Evolutionary conservation across 2,329 filamentous ascomycete species (phyloP), one percentile per base, ranked within the genome.

Genomic region (Trichophyton verrucosum): DNA sequence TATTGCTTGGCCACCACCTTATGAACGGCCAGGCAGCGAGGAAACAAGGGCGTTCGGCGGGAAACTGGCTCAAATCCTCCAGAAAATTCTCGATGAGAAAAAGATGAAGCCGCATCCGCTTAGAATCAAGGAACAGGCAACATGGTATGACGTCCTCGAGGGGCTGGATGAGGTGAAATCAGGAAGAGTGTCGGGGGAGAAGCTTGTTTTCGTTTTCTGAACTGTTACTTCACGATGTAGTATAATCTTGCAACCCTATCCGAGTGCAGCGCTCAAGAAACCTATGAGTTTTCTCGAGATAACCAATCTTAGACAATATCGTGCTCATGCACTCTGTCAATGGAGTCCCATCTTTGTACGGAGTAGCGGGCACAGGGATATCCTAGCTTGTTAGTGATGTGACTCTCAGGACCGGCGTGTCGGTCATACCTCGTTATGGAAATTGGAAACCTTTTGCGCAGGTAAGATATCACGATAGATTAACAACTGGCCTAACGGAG

Each of bases 1-100:
- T 1, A 59, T 65, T 49, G 62, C 17, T 3, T 59, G 60, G 58
- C 60, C 61, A 6, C 51, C 27, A n/a, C 61, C 61, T 1, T 61
- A 60, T 24, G 61, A 46, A n/a, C 47, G 57, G 24, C n/a, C 30
- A 6, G 47, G 59, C 42, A 61, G 49, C 59, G 61, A 44, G 46
- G 58, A 61, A 47, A 47, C 58, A 20, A 57, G 51, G 7, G 40
- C n/a, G 9, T 62, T 51, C 15, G 47, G 49, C 11, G 24, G 27
- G 3, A 59, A 20, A 11, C 49, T 47, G 6, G 24, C 27, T 58
- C 22, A 49, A 17, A 33, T 40, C 33, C 46, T 60, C 24, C 33
- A 62, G 33, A 22, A 44, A n/a, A 42, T 62, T 24, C 51, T 62
- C 17, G 33, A 60, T 17, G 51, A 42, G n/a, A 36, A 44, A 3